A percentile compares a stretch with the other conserved stretches of the same genome.
phyloP scores from a whole-genome alignment of 202 grass and related monocot species.

The Carex arenaria region DNA sequence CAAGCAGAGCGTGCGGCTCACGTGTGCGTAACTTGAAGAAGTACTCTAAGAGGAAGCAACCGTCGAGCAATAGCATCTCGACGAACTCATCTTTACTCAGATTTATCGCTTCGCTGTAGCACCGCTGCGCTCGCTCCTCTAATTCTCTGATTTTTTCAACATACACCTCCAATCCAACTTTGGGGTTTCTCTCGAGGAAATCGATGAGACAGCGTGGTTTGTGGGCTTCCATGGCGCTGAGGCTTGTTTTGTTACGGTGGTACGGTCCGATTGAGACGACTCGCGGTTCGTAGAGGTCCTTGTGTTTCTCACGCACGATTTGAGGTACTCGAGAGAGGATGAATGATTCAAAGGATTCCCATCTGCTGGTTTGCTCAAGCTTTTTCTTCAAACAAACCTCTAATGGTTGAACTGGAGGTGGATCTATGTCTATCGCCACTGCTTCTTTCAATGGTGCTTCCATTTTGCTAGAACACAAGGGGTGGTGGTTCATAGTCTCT shows the following conservation, averaged over 20 bases:
- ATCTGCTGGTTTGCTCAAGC: not conserved
- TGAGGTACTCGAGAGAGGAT: constrained; percentile 53
- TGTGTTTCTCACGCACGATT: constrained; percentile 39
- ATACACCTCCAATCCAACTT: constrained; percentile 18
- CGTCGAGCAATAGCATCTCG: constrained; percentile 11
- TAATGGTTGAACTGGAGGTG: not conserved
- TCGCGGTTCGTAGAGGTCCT: constrained; percentile 60
- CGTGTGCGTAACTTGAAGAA: not conserved
- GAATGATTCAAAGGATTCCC: constrained; percentile 33
- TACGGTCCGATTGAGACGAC: constrained; percentile 66
- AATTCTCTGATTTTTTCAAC: constrained; percentile 21
- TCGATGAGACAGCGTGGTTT: constrained; percentile 60
- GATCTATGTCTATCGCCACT: constrained; percentile 8
- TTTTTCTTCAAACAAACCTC: constrained; percentile 11
- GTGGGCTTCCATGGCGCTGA: constrained; percentile 57
- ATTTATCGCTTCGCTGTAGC: constrained; percentile 34
- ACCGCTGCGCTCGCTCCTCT: constrained; percentile 32
- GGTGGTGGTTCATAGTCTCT: not conserved
- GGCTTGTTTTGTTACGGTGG: constrained; percentile 35
- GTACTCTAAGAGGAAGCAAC: constrained; percentile 11
- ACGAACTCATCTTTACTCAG: not conserved
- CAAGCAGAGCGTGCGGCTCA: constrained; percentile 2
- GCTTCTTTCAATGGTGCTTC: not conserved
- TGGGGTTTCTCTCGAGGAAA: constrained; percentile 27
- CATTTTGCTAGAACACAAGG: not conserved